Evolutionary conservation across 2,329 filamentous ascomycete species (phyloP), one percentile per base, ranked within the genome.

Genomic region (Nigrograna mackinnonii): DNA sequence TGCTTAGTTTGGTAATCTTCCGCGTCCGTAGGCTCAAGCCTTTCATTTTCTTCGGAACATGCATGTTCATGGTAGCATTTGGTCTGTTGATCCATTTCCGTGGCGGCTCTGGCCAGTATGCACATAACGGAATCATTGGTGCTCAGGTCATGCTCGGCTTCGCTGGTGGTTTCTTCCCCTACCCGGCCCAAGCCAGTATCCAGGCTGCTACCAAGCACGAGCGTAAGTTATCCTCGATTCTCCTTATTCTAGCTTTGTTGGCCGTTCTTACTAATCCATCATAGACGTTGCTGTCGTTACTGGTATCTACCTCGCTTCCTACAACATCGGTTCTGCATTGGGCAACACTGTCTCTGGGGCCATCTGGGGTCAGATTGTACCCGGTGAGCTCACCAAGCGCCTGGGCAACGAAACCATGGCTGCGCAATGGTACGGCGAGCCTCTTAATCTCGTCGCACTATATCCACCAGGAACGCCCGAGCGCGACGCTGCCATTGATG

Each of bases 61-160:
- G 69, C 6, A 70, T 86, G 2, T 86, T 83, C 69, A 71, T 83
- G 55, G 79, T 83, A n/a, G 82, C 83, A 1, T 86, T 85, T 49
- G 83, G 83, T 7, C 72, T 86, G 1, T 70, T 86, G 16, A 85
- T 85, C 55, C 73, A 75, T 51, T 86, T 73, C 70, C 80, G 83
- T n/a, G 82, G 82, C 26, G 74, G 76, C 5, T 55, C 70, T 0
- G 67, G 62, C 2, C 26, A 52, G 0, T 61, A 71, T 9, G 72
- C 68, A 46, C 70, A 79, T 42, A 72, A 76, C 2, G 83, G 83
- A 19, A 71, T 86, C 42, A 80, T 86, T 44, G 83, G 77, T n/a
- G 82, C 78, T 2, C 80, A 86, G 59, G 70, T 85, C 6, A 66
- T 86, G 4, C 73, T 86, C 1, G 83, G 83, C 50, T 72, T 85